Conservation (phyloP, 345 rosid species). For the Rubroshorea leprosula region DNA sequence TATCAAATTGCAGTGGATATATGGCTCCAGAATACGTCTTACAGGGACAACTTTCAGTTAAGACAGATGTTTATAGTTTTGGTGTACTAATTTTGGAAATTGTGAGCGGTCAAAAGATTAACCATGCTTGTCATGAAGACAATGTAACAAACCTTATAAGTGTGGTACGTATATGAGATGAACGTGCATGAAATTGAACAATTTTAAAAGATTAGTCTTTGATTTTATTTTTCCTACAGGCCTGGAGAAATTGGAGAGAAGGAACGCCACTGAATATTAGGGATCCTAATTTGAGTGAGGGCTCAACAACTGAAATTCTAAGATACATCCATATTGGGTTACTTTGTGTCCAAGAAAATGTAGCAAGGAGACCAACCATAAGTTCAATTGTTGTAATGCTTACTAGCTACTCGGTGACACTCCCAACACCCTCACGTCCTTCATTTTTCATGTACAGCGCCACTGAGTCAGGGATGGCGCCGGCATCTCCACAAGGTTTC, state of each 20-base stretch:
- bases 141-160: constrained; percentile 34
- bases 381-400: constrained; percentile 40
- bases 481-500: neutral
- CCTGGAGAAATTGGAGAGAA: constrained; percentile 38
- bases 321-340: constrained; percentile 63
- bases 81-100: constrained; percentile 41
- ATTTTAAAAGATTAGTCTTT: too few species aligned
- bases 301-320: constrained; percentile 16
- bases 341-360: constrained; percentile 48
- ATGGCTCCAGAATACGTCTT: too few species aligned
- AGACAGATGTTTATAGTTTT: constrained; percentile 40
- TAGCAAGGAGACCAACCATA: constrained; percentile 54
- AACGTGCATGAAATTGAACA: too few species aligned
- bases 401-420: constrained; percentile 11
- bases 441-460: neutral
- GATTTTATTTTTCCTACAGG: constrained; percentile 16
- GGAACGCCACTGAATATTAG: constrained; percentile 25
- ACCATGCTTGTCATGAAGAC: constrained; percentile 10
- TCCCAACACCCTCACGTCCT: neutral
- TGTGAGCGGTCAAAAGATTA: too few species aligned
- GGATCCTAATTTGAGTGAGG: constrained; percentile 23
- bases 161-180: constrained; percentile 7
- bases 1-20: constrained; percentile 42
- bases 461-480: too few species aligned
- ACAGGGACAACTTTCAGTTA: constrained; percentile 33